Conservation (phyloP, 176 grass and related monocot genomes). For the Musa itinerans region DNA sequence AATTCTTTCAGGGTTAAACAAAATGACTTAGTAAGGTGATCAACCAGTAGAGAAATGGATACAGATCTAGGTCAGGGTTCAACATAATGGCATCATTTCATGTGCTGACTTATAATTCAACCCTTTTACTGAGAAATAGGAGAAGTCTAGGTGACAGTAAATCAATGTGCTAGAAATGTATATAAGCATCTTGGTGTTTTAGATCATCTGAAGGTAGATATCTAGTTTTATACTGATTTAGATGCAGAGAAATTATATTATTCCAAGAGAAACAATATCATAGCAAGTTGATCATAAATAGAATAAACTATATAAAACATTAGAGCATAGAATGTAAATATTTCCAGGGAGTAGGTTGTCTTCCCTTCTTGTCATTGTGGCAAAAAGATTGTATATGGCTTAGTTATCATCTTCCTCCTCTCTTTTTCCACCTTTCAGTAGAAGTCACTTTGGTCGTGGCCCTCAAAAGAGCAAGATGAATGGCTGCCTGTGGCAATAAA, state of each 20-base stretch:
- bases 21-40: no score
- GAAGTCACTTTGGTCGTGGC: neutral
- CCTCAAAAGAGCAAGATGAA: neutral
- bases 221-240: neutral
- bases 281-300: neutral
- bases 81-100: neutral
- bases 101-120: neutral
- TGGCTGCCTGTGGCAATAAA: neutral
- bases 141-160: no score
- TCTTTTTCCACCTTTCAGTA: neutral
- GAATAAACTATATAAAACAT: neutral
- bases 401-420: neutral
- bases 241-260: neutral
- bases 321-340: neutral
- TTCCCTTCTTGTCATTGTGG: neutral
- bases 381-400: neutral
- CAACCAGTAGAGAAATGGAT: no score
- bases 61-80: no score
- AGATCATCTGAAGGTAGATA: no score
- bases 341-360: no score
- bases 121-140: neutral
- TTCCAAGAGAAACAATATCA: neutral
- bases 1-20: no score
- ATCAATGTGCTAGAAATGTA: no score
- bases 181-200: no score